phyloP scores from a whole-genome alignment of 352 stramenopile species.

The Phytophthora ramorum region DNA sequence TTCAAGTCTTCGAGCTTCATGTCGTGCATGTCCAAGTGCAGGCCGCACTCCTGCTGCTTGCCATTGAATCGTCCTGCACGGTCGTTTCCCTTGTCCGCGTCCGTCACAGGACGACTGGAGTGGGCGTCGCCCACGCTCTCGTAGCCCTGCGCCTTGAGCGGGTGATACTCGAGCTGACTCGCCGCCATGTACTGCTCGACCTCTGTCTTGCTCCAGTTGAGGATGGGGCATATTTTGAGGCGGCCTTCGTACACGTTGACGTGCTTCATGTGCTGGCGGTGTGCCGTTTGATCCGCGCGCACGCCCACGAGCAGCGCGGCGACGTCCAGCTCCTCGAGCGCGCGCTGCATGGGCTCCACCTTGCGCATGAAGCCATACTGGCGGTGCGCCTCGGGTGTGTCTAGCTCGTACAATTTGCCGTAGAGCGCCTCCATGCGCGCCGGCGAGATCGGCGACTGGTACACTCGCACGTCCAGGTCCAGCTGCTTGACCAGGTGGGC shows the following conservation, averaged over 20 bases:
- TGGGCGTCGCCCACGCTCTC: constrained; percentile 85
- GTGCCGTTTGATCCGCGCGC: constrained; percentile 77
- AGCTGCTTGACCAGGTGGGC: constrained; percentile 67
- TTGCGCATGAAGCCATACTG: constrained; percentile 87
- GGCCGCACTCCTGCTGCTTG: constrained; percentile 81
- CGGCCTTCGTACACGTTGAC: constrained; percentile 85
- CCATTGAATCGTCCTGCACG: constrained; percentile 83
- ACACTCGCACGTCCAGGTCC: constrained; percentile 77
- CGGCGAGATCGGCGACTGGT: constrained; percentile 76
- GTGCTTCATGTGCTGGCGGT: constrained; percentile 73
- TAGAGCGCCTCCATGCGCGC: constrained; percentile 89
- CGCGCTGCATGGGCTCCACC: constrained; percentile 87
- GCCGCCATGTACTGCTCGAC: constrained; percentile 79
- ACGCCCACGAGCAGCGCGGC: constrained; percentile 80
- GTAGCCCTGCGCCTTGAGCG: constrained; percentile 85
- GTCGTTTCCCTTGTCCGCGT: constrained; percentile 67
- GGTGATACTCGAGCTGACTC: constrained; percentile 80
- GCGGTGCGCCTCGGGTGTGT: constrained; percentile 73
- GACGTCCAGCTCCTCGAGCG: constrained; percentile 63
- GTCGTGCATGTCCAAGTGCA: constrained; percentile 79
- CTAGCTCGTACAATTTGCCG: constrained; percentile 82
- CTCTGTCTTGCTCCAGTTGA: constrained; percentile 80
- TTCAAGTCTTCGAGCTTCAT: constrained; percentile 67
- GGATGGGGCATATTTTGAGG: constrained; percentile 89
- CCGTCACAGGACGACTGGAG: constrained; percentile 83